phyloP scores from a whole-genome alignment of 257 asterid genomes.

The Forsythia viridissima region DNA sequence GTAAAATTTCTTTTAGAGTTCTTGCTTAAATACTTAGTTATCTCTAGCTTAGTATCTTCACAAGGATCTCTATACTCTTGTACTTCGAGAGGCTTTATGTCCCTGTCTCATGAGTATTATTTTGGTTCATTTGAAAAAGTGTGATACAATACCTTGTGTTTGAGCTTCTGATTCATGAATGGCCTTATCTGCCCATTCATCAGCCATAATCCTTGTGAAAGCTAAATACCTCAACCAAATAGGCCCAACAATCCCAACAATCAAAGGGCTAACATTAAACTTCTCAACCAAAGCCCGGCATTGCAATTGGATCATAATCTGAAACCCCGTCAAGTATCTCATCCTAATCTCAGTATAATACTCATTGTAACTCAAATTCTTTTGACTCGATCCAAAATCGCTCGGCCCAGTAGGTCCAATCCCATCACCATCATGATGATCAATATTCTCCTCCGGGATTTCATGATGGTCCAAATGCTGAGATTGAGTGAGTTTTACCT shows the following conservation, averaged over 20 bases:
- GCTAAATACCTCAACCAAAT: conserved; percentile 71
- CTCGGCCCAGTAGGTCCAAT: conserved; percentile 52
- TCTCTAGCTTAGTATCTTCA: not conserved
- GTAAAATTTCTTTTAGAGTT: not conserved
- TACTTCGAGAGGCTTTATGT: not conserved
- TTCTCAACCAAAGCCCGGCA: conserved; percentile 72
- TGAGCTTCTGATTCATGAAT: conserved; percentile 64
- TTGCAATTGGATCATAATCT: conserved; percentile 77
- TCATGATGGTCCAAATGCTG: conserved; percentile 37
- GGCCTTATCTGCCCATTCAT: conserved; percentile 71
- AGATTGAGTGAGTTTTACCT: conserved; percentile 37
- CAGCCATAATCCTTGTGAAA: conserved; percentile 51
- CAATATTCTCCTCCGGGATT: conserved; percentile 22
- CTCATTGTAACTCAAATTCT: conserved; percentile 41
- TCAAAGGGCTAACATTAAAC: conserved; percentile 62
- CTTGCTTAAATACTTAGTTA: not conserved
- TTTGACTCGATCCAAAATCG: conserved; percentile 52
- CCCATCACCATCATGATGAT: conserved; percentile 34
- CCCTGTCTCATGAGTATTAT: not conserved
- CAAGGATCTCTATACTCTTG: not conserved
- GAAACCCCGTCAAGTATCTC: conserved; percentile 68
- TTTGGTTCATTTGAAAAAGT: not conserved
- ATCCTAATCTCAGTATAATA: conserved; percentile 52
- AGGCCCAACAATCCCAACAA: conserved; percentile 64
- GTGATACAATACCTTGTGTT: conserved; percentile 40